These are phyloP conservation scores for Glaciozyma antarctica DNA, from an alignment of 768 basidiomycete genomes.

Conservation along the genomic window DNA sequence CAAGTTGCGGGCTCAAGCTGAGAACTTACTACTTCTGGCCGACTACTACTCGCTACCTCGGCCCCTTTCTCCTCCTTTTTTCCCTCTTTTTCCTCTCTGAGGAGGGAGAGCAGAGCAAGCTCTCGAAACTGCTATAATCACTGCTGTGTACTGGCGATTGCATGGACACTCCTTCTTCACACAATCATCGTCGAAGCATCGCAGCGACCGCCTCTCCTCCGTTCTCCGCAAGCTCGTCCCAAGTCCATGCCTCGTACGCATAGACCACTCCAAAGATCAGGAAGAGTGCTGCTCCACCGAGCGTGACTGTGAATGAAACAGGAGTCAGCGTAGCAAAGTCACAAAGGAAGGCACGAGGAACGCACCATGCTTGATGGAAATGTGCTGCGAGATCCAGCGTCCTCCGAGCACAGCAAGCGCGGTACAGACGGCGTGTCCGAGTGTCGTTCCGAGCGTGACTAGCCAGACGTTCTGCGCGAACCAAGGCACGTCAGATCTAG, in stretches of 20 bases:
- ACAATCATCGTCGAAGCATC: too few species aligned
- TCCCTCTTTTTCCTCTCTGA: too few species aligned
- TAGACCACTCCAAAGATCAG: slow-evolving; percentile 56
- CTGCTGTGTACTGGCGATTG: too few species aligned
- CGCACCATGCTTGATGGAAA: slow-evolving; percentile 88
- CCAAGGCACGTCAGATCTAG: slow-evolving; percentile 6
- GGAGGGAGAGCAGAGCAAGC: too few species aligned
- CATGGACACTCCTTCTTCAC: too few species aligned
- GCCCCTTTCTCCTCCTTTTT: too few species aligned
- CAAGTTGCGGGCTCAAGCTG: too few species aligned
- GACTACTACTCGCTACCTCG: too few species aligned
- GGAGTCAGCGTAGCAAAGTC: neutral
- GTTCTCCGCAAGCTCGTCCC: slow-evolving; percentile 2
- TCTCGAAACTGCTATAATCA: too few species aligned
- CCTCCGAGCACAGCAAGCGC: slow-evolving; percentile 87
- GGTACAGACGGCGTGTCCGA: slow-evolving; percentile 82
- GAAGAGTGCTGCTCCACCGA: slow-evolving; percentile 72
- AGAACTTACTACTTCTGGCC: too few species aligned
- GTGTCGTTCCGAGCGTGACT: slow-evolving; percentile 76
- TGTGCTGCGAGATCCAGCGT: slow-evolving; percentile 80
- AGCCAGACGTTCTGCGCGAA: slow-evolving; percentile 71
- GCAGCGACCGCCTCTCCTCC: too few species aligned
- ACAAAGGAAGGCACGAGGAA: slow-evolving; percentile 11
- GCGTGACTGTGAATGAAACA: slow-evolving; percentile 52
- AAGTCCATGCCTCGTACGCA: slow-evolving; percentile 30